Evolutionary conservation across 257 asterid genomes (phyloP).

Genomic region (Solanum dulcamara): DNA sequence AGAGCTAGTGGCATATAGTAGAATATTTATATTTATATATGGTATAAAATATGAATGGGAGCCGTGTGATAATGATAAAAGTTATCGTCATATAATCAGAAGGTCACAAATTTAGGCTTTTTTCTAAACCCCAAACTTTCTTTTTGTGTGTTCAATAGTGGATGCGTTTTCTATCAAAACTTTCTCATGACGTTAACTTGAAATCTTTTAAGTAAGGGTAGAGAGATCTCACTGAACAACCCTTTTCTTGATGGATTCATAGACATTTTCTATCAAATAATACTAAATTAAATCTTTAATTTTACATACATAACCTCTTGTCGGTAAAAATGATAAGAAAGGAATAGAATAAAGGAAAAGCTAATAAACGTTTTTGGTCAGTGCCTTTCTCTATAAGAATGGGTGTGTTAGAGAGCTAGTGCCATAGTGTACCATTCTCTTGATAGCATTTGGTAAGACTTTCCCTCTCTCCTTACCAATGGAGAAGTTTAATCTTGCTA

Average conservation of each 20-base stretch:
- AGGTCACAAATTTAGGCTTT: neutral
- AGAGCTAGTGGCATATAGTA: neutral
- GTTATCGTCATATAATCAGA: accelerated
- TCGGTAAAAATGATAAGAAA: neutral
- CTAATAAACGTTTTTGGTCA: neutral
- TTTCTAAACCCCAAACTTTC: accelerated
- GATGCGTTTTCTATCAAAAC: accelerated
- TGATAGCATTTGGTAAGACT: neutral
- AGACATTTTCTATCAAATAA: neutral
- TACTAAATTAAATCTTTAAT: neutral
- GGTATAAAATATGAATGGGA: neutral
- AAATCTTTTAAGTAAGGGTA: neutral
- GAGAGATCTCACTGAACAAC: neutral
- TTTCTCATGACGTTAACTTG: neutral
- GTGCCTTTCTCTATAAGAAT: neutral
- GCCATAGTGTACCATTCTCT: neutral
- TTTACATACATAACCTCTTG: neutral
- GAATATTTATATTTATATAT: neutral
- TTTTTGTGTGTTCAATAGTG: neutral
- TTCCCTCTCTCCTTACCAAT: neutral
- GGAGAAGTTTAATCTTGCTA: neutral
- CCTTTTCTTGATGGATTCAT: too few species aligned
- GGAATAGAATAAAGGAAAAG: neutral
- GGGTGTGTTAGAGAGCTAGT: neutral
- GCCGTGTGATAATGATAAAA: accelerated